Base-by-base conservation (phyloP, 306 rosid genomes). In the Geum urbanum region DNA sequence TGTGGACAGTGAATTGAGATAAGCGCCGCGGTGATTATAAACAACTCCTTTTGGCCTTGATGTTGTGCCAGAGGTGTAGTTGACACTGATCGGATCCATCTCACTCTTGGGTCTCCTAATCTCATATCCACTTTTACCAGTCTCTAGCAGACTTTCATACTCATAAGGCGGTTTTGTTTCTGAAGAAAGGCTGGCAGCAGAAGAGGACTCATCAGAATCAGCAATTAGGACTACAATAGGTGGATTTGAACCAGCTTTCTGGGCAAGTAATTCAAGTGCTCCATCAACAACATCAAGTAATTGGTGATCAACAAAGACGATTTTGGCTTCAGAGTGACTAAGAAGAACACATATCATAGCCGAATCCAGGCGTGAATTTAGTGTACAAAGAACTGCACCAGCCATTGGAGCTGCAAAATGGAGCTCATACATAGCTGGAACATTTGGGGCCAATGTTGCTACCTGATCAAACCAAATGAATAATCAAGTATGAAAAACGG, bases 381-480 rank as follows among this genome's bases (percentile, higher is more conserved):
- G 85, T 16, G 91, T 81, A 40, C 96, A 86, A 15, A 92, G 83
- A 77, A 92, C 71, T 60, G 87, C 96, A 53, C 96, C 98, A 0
- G 97, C 87, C 97, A 92, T 92, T 70, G 96, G 98, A 46, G 84
- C 97, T 61, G 94, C 91, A 71, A 92, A 92, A 72, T 92, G 98
- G n/a, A 92, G 80, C 86, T 92, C 98, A 72, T 85, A 84, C 97
- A 90, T 88, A 62, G 98, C 94, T 45, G 96, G 96, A 58, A 86
- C 83, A 83, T 92, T 90, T 1, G 96, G 98, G 2, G 87, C 84
- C 53, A 92, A 68, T 5, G 83, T 86, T 48, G 96, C 97, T 67
- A 92, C 97, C 97, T 92, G 86, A 67, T 76, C 35, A 50, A 49
- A 67, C 72, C 70, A 80, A 56, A 8, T 22, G 18, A 76, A 52